Base-by-base conservation (phyloP, 768 basidiomycete species). In the Flagelloscypha sp. region DNA sequence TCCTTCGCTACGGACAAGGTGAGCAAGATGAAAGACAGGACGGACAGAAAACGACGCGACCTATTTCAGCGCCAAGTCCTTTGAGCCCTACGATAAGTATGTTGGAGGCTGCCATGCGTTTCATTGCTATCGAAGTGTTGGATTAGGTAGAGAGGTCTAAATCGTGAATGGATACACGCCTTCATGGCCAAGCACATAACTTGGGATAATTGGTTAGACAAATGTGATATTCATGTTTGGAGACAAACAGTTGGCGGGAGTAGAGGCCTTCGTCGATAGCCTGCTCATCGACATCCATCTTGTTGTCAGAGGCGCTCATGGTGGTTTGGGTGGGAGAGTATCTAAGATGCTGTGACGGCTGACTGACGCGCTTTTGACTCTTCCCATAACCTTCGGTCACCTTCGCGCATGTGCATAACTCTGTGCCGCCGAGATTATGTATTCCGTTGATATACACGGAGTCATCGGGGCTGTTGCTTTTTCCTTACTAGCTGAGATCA, bases 171-270 rank as follows among this genome's bases (percentile, higher is more conserved):
- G n/a, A n/a, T n/a, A n/a, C n/a, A n/a, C n/a, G n/a, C 93, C 93
- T 74, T 97, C 93, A 57, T 97, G 90, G 20, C 93, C 93, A 18
- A 98, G 76, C 7, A 98, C 93, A 57, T 98, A 97, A 47, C 89
- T 86, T 41, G 40, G 30, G 27, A 45, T 38, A 35, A 33, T 37
- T 34, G 33, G 39, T 29, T 50, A 37, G 34, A 19, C 30, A 47
- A 52, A 41, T 21, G 24, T 24, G 24, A 30, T 33, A 29, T 30
- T 36, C n/a, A 32, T 31, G 27, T 24, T 32, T 35, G 27, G 25
- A 34, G 35, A 60, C 87, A 70, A 59, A 89, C 84, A 94, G 64
- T 66, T 93, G 89, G 49, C 89, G 83, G 46, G 88, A 92, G 62
- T 94, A 93, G 31, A 94, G 68, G 33, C 88, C 86, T 63, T 93